Conservation (phyloP, 1,284 basidiomycete species). For the Ustilago bromivora region DNA sequence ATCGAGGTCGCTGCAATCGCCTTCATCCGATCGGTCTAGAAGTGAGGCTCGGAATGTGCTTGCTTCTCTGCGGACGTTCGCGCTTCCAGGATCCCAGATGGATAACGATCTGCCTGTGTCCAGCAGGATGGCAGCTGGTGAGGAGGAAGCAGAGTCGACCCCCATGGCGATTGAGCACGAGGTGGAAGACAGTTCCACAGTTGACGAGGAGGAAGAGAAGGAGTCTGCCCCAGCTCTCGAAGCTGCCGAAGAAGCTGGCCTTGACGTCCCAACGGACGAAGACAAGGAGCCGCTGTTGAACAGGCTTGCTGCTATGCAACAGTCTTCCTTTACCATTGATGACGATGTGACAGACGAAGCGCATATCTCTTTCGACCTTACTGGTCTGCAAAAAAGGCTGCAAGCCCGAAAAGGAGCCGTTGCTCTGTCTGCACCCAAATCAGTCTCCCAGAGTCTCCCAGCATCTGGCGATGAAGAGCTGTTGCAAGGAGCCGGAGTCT, state of each 20-base stretch:
- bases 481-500: conserved; percentile 74
- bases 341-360: conserved; percentile 1
- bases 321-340: background rate
- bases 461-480: conserved; percentile 31
- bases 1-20: background rate
- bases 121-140: conserved; percentile 9
- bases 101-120: conserved; percentile 17
- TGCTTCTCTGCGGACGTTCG: conserved; percentile 20
- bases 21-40: background rate
- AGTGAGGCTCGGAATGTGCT: conserved; percentile 13
- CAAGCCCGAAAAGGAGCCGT: conserved; percentile 19
- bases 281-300: conserved; percentile 15
- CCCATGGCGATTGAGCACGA: conserved; percentile 8
- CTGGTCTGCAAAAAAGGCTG: conserved; percentile 8
- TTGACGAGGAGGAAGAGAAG: background rate
- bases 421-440: background rate
- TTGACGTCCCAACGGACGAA: background rate
- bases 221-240: background rate
- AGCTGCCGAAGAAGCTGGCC: background rate
- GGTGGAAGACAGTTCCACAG: background rate
- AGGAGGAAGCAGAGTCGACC: conserved; percentile 19
- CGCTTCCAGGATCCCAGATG: conserved; percentile 18
- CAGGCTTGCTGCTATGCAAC: conserved; percentile 11
- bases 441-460: background rate
- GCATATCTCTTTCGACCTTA: conserved; percentile 12